Evolutionary conservation across 139 green algal species (phyloP).

Genomic region (Chlorella sp.): DNA sequence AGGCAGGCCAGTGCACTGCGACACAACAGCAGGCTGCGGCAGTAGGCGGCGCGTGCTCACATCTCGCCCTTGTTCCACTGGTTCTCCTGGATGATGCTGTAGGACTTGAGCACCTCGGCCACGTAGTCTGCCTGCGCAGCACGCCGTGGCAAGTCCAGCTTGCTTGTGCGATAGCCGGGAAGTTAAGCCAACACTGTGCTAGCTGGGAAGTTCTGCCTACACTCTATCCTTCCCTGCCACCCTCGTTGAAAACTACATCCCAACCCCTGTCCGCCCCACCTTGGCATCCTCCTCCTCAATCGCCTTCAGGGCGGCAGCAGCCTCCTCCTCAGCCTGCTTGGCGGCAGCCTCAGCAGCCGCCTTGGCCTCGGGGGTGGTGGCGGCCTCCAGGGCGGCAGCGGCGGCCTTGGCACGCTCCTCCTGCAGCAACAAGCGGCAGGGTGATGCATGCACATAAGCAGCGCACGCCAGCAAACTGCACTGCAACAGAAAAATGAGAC

Average conservation of each 20-base stretch:
- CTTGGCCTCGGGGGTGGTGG: neutral
- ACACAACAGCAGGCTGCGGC: too few relatives aligned
- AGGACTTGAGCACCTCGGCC: conserved; percentile 68
- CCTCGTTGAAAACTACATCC: too few relatives aligned
- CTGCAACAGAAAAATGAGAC: too few relatives aligned
- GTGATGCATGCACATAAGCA: too few relatives aligned
- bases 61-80: conserved; percentile 90
- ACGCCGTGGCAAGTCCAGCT: too few relatives aligned
- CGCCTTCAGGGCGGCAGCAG: conserved; percentile 16
- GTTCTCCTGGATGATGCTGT: conserved; percentile 89
- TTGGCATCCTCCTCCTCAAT: conserved; percentile 48
- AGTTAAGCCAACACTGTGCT: too few relatives aligned
- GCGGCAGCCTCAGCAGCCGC: neutral
- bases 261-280: neutral
- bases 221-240: neutral
- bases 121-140: conserved; percentile 43
- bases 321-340: conserved; percentile 16
- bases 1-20: neutral
- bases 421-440: neutral
- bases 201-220: too few relatives aligned
- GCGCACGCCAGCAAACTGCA: too few relatives aligned
- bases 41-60: conserved; percentile 39
- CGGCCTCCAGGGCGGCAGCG: neutral
- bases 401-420: neutral
- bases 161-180: neutral